These are phyloP conservation scores for Phaeodactylum tricornutum DNA, from an alignment of 108 stramenopile species.

Conservation along the genomic window DNA sequence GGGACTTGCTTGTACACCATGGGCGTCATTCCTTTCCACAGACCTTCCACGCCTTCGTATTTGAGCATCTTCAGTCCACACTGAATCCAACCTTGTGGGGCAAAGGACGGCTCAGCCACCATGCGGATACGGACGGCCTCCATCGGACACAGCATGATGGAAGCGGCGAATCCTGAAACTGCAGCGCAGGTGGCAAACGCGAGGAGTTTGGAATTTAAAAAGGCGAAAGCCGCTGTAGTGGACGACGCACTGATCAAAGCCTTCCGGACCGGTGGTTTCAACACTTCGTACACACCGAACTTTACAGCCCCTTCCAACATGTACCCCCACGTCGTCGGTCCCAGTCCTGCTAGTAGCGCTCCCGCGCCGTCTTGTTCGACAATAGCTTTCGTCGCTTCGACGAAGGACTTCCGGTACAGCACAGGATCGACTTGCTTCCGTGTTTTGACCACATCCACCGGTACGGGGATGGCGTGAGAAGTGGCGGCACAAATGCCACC, in stretches of 20 bases:
- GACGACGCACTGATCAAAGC: constrained; percentile 19
- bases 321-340: constrained; percentile 72
- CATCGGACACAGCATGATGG: constrained; percentile 76
- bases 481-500: constrained; percentile 71
- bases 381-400: constrained; percentile 34
- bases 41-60: constrained; percentile 46
- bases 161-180: constrained; percentile 66
- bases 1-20: constrained; percentile 87
- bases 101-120: constrained; percentile 68
- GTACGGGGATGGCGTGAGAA: constrained; percentile 65
- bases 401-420: constrained; percentile 22
- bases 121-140: constrained; percentile 81
- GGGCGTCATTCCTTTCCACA: constrained; percentile 49
- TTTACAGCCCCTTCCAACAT: constrained; percentile 70
- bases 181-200: constrained; percentile 39
- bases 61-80: constrained; percentile 35
- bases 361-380: constrained; percentile 40
- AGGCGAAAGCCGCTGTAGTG: too few relatives aligned
- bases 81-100: constrained; percentile 34
- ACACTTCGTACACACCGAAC: constrained; percentile 83
- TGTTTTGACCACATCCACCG: constrained; percentile 83
- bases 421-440: constrained; percentile 60
- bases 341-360: constrained; percentile 55
- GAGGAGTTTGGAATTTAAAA: constrained; percentile 34
- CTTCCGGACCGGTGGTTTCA: constrained; percentile 48